These are phyloP conservation scores for Seminavis robusta DNA, from an alignment of 108 stramenopile species.

Conservation along the genomic window DNA sequence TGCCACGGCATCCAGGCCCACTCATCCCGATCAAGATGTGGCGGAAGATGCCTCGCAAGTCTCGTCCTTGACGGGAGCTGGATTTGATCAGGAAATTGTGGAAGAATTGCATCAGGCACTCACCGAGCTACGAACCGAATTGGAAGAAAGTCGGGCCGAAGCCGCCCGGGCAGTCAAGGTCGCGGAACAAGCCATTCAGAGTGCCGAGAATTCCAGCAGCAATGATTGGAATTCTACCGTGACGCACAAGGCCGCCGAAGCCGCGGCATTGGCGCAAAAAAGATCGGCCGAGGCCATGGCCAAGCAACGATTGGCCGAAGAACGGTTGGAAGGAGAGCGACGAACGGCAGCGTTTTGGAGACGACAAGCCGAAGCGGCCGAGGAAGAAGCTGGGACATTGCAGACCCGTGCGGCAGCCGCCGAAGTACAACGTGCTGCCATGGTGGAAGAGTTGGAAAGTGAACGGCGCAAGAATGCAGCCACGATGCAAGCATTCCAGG, in stretches of 20 bases:
- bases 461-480: slow-evolving; percentile 43
- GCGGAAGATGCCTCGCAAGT: slow-evolving; percentile 57
- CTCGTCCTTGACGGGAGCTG: slow-evolving; percentile 81
- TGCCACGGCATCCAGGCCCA: too few relatives aligned
- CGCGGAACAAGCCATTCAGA: slow-evolving; percentile 90
- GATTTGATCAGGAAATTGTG: slow-evolving; percentile 86
- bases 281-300: slow-evolving; percentile 82
- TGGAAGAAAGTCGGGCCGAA: slow-evolving; percentile 84
- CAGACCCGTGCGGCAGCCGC: slow-evolving; percentile 82
- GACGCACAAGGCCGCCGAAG: slow-evolving; percentile 89
- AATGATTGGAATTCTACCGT: slow-evolving; percentile 86
- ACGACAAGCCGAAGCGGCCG: slow-evolving; percentile 68
- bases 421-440: slow-evolving; percentile 67
- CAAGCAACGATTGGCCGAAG: slow-evolving; percentile 75
- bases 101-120: slow-evolving; percentile 86
- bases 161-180: slow-evolving; percentile 88
- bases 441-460: slow-evolving; percentile 58
- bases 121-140: slow-evolving; percentile 62
- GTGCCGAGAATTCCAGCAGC: slow-evolving; percentile 76
- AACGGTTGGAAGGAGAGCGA: slow-evolving; percentile 56
- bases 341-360: slow-evolving; percentile 61
- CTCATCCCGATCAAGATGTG: too few relatives aligned
- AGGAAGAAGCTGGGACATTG: slow-evolving; percentile 72
- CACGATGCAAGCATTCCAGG: slow-evolving; percentile 33
- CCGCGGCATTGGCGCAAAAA: slow-evolving; percentile 85